A percentile compares a stretch with the other conserved stretches of the same genome.
These are phyloP conservation scores for Vachellia collinsii DNA, from an alignment of 306 rosid genomes.

Conservation along the genomic window DNA sequence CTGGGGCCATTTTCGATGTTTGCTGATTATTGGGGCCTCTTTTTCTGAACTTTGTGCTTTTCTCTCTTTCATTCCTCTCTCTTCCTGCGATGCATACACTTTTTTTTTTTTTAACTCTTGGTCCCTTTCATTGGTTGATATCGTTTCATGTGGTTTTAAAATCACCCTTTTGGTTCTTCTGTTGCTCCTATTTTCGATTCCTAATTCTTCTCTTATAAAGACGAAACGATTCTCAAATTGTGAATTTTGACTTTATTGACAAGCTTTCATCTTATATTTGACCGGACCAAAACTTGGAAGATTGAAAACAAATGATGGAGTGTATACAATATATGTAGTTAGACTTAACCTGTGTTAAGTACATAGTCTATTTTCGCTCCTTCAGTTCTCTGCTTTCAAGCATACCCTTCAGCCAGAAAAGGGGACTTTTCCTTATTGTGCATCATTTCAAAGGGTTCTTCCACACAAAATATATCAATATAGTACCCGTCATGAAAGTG, in stretches of 20 bases:
- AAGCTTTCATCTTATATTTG: neutral
- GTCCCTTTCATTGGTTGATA: neutral
- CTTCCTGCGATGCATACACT: neutral
- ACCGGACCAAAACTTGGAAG: conserved; percentile 4
- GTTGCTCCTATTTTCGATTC: neutral
- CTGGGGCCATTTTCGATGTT: conserved; percentile 10
- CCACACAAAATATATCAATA: neutral
- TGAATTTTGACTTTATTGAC: conserved; percentile 2
- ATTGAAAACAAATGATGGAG: neutral
- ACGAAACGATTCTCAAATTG: neutral
- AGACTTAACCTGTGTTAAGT: neutral
- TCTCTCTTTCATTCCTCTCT: neutral
- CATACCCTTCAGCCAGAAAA: conserved; percentile 1
- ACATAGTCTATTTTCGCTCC: neutral
- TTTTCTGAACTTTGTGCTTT: neutral
- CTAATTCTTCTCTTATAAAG: neutral
- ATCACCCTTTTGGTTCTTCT: neutral
- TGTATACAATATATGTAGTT: conserved; percentile 1
- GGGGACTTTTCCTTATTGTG: neutral
- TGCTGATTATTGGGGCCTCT: neutral
- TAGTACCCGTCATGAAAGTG: conserved; percentile 1
- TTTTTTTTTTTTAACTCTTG: neutral
- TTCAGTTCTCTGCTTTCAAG: conserved; percentile 15
- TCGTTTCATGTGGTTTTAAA: neutral
- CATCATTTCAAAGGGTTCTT: neutral